Base-by-base conservation (phyloP, 495 filamentous ascomycete species). In the Talaromyces liani region DNA sequence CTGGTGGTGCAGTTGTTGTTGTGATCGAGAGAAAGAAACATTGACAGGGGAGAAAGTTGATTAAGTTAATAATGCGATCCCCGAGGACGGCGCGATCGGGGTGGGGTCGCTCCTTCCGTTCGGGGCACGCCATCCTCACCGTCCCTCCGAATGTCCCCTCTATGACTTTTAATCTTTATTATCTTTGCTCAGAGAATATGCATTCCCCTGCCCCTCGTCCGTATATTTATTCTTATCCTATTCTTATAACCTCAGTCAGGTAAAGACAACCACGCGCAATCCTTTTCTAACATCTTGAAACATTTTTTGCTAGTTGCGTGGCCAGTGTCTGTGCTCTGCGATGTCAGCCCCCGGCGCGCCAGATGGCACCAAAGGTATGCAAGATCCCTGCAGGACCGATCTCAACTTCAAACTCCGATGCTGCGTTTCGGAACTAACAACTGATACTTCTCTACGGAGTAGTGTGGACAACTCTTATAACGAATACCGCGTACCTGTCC, bases 391-490 rank as follows among this genome's bases (percentile, higher is more conserved):
- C 45, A 49, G 6, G 45, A 49, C 45, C 41, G n/a, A 49, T 49
- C 45, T 49, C 45, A 49, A 9, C n/a, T n/a, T 20, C 18, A 18
- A 12, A 8, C 45, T 20, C n/a, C 45, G 53, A 25, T 56, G 53
- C 27, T 27, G 24, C 27, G 51, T 27, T 31, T 56, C 20, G 22
- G 51, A 12, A 22, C 27, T 29, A 27, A 56, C 10, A 27, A 14
- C 0, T 12, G 53, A 29, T 6, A 1, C 10, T 56, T 27, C 16
- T 27, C 10, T 24, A 27, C 27, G 27, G 27, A 27, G 27, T 27
- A 89, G 70, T 91, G 63, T 93, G 89, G 89, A 88, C 88, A n/a
- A 86, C 84, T 12, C 82, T 93, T 51, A 88, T 93, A 61, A 92
- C 90, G 39, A 92, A 91, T 69, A 86, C 81, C 8, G 78, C 78